These are phyloP conservation scores for Triticum monococcum DNA, from an alignment of 176 grass and related monocot species.

Conservation along the genomic window DNA sequence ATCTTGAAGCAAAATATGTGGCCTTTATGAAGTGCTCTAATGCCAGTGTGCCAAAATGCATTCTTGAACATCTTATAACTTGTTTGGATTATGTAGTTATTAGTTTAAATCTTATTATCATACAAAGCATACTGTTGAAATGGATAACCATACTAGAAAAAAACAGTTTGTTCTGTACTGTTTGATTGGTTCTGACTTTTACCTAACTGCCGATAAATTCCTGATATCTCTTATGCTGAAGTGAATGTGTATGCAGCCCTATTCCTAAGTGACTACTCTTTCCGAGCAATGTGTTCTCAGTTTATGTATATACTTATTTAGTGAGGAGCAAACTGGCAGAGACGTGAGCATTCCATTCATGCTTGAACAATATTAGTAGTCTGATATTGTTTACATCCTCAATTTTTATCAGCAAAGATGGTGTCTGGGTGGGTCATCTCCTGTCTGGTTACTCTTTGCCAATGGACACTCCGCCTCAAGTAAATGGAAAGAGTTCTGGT, in stretches of 20 bases:
- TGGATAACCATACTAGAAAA: background rate
- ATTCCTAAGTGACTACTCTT: slow-evolving; percentile 5
- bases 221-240: slow-evolving; percentile 2
- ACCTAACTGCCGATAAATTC: background rate
- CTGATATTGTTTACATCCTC: slow-evolving; percentile 1
- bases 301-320: background rate
- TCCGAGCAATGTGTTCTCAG: background rate
- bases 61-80: background rate
- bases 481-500: slow-evolving; percentile 46
- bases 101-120: background rate
- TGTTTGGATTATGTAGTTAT: background rate
- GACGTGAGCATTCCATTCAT: background rate
- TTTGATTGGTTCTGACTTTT: background rate
- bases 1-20: background rate
- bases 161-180: background rate
- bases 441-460: slow-evolving; percentile 84
- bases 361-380: background rate
- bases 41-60: slow-evolving; percentile 11
- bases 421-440: slow-evolving; percentile 91
- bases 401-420: slow-evolving; percentile 70
- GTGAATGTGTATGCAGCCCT: background rate
- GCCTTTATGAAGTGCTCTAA: background rate
- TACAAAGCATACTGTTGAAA: background rate
- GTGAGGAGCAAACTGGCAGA: background rate
- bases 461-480: slow-evolving; percentile 60